Base-by-base conservation (phyloP, 1,284 basidiomycete species). In the Ganoderma multipileum region DNA sequence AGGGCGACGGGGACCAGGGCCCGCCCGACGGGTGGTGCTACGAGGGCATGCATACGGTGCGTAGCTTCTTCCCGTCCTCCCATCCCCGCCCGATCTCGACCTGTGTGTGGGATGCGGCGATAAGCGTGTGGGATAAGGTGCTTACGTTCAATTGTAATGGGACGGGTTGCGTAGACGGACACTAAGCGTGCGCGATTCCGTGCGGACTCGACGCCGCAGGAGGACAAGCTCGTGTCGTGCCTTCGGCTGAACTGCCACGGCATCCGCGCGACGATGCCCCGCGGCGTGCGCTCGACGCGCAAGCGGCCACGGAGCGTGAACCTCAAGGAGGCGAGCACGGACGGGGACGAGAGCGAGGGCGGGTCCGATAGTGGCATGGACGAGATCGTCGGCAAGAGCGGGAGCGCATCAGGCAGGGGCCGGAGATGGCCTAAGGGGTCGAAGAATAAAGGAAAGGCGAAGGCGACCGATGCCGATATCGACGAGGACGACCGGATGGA, bases 21-120 rank as follows among this genome's bases (percentile, higher is more conserved):
- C 92, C 92, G 2, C 92, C 92, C 2, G 91, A 93, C 76, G 92
- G 92, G 0, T 94, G 91, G 91, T 94, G 92, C 74, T 94, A 92
- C 72, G 91, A 94, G 78, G 92, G 92, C 4, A 86, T 84, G 76
- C 92, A 94, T 76, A 93, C 92, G 12, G 91, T 91, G 66, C 70
- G 88, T 83, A 33, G 3, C 58, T 3, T 12, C 14, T n/a, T 23
- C 57, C 30, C 16, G 5, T 36, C 1, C 33, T 23, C 57, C 30
- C 16, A 12, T 36, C 1, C 33, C 26, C 30, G 36, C 12, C 30
- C 12, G 11, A 30, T 20, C 28, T 28, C n/a, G 26, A 9, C 20
- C 38, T 26, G 14, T 39, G 11, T 39, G 58, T 12, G 57, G 20
- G 23, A 26, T 39, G 23, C 58, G 23, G 26, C 38, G 38, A 60